A percentile compares a stretch with the other conserved stretches of the same genome.
phyloP scores from a whole-genome alignment of 305 asterid species.

The Plantago lanceolata region DNA sequence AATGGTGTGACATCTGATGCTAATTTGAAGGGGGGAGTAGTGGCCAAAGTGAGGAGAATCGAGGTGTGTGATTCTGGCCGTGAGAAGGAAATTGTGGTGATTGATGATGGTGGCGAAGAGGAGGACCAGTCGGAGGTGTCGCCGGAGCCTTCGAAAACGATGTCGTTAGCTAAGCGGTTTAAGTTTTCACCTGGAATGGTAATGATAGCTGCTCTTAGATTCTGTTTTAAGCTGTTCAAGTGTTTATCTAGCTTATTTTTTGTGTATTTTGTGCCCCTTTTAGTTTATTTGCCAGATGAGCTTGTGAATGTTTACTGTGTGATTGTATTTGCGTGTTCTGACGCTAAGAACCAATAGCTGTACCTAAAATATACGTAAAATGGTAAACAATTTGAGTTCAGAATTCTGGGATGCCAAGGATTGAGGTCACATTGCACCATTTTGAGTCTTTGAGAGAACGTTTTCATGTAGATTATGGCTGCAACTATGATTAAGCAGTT shows the following conservation, averaged over 20 bases:
- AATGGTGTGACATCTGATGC: not conserved
- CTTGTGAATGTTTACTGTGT: not conserved
- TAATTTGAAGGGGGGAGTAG: too few relatives aligned
- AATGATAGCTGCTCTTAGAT: conserved; percentile 9
- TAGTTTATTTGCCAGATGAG: not conserved
- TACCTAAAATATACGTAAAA: not conserved
- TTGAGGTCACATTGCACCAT: not conserved
- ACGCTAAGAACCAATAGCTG: not conserved
- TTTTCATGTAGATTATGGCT: not conserved
- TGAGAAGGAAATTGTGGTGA: conserved; percentile 14
- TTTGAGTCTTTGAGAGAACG: too few relatives aligned
- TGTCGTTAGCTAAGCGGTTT: conserved; percentile 54
- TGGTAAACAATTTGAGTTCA: not conserved
- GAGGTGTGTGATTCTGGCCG: not conserved
- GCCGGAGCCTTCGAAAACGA: conserved; percentile 60
- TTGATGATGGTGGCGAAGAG: conserved; percentile 21
- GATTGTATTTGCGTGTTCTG: not conserved
- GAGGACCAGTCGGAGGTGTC: conserved; percentile 52
- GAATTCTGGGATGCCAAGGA: not conserved
- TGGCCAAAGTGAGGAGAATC: too few relatives aligned
- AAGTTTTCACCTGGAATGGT: conserved; percentile 99
- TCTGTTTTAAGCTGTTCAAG: not conserved
- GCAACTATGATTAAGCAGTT: not conserved
- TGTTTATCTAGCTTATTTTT: not conserved
- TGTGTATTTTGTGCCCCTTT: not conserved